phyloP scores from a whole-genome alignment of 768 basidiomycete genomes.

The Suillus tomentosus region DNA sequence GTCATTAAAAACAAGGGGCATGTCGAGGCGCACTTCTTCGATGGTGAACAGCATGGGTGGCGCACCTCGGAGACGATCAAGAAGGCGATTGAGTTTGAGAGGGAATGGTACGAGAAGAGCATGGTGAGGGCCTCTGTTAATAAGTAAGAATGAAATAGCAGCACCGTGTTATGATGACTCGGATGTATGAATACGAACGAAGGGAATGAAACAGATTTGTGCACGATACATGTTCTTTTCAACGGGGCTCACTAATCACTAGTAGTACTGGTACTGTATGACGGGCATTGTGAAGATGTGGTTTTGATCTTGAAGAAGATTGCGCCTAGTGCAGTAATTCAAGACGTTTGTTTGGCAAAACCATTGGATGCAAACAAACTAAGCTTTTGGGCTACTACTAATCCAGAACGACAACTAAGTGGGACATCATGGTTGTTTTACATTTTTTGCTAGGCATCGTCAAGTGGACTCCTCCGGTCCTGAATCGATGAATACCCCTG shows the following conservation, averaged over 20 bases:
- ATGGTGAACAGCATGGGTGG: slow-evolving; percentile 49
- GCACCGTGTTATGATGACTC: not conserved
- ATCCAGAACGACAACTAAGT: no score
- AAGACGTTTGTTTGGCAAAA: no score
- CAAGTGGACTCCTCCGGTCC: no score
- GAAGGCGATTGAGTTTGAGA: slow-evolving; percentile 36
- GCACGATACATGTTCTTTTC: not conserved
- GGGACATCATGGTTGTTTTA: no score
- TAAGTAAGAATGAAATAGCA: not conserved
- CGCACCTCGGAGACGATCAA: slow-evolving; percentile 38
- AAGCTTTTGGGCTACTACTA: no score
- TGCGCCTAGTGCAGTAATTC: no score
- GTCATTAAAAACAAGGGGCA: slow-evolving; percentile 1
- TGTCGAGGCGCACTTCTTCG: slow-evolving; percentile 42
- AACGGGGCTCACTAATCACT: not conserved
- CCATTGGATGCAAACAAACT: no score
- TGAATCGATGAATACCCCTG: no score
- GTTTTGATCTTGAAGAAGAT: not conserved
- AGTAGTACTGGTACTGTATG: not conserved
- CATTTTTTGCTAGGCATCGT: no score
- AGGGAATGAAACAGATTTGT: not conserved
- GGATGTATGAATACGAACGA: not conserved
- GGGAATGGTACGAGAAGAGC: slow-evolving; percentile 37
- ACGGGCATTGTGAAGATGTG: not conserved
- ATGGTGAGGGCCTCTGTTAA: not conserved